Evolutionary conservation across 116 monocot species (phyloP).

Genomic region (Zostera marina): DNA sequence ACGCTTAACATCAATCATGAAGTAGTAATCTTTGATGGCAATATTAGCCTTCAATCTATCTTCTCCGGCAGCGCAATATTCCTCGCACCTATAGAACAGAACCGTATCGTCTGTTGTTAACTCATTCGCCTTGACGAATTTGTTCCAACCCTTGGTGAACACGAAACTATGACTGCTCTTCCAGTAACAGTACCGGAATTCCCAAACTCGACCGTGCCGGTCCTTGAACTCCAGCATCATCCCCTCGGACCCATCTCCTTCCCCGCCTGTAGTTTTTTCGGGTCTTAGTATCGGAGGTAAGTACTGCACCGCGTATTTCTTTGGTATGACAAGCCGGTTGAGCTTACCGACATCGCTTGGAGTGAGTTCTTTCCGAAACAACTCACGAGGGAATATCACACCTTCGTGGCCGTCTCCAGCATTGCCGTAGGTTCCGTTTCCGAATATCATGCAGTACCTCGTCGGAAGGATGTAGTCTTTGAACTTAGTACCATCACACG

Average conservation of each 20-base stretch:
- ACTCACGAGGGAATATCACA: background rate
- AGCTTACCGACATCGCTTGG: conserved; percentile 84
- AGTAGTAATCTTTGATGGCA: conserved; percentile 1
- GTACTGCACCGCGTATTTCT: conserved; percentile 63
- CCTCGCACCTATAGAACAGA: conserved; percentile 21
- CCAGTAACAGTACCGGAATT: conserved; percentile 60
- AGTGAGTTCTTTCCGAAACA: conserved; percentile 75
- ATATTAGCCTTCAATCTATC: background rate
- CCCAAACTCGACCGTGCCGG: conserved; percentile 14
- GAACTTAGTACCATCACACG: conserved; percentile 18
- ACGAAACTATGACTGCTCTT: conserved; percentile 59
- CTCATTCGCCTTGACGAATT: conserved; percentile 30
- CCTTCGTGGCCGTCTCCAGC: background rate
- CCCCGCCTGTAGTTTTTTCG: background rate
- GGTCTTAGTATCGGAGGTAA: conserved; percentile 18
- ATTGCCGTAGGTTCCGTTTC: background rate
- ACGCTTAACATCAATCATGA: conserved; percentile 17
- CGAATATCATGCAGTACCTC: background rate
- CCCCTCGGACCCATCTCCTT: conserved; percentile 8
- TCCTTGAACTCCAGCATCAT: conserved; percentile 22
- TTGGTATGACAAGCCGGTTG: conserved; percentile 78
- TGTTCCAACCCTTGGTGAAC: conserved; percentile 52
- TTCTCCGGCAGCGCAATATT: background rate
- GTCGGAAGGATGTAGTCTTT: conserved; percentile 8
- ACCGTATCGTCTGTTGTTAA: conserved; percentile 23